Base-by-base conservation (phyloP, 2,329 filamentous ascomycete species). In the Paramyrothecium sp. region DNA sequence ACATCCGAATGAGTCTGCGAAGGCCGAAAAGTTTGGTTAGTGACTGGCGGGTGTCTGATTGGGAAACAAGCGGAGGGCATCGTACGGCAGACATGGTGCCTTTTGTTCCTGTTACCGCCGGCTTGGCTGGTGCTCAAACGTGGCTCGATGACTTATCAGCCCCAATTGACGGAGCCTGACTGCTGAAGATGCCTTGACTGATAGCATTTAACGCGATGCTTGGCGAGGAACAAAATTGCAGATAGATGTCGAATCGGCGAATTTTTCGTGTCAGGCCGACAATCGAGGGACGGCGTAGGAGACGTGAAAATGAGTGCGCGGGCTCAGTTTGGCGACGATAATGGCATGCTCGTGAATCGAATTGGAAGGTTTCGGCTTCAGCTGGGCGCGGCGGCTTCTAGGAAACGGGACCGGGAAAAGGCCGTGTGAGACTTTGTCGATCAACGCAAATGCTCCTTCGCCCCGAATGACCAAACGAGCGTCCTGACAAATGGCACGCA, bases 61-160 rank as follows among this genome's bases (percentile, higher is more conserved):
- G 47, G 22, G 22, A 49, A 51, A 54, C 5, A 44, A 19, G 38
- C 38, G 38, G 38, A 44, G 38, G 48, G 53, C 23, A 46, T 64
- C 70, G 60, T 62, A 73, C 69, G 50, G 68, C 61, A 61, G 71
- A 69, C 71, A 73, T 73, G 59, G 30, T 63, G 48, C 47, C 51
- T 23, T 23, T 38, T 13, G 33, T 41, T 47, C 26, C 54, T 60
- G 57, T 58, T 51, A 56, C 54, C 53, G 59, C 30, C 59, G 50
- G 46, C 54, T 46, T 26, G 46, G 48, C 23, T 51, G 38, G 13
- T 38, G 41, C 50, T 58, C 60, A 65, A 62, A 65, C 65, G 61
- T 41, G 33, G 17, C 26, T 41, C 33, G 17, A 55, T 49, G 59
- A 47, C 46, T 47, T 30, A 55, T 54, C 60, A 60, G 60, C 56